These are phyloP conservation scores for Boletus eberwhitei DNA, from an alignment of 768 basidiomycete species.

Conservation along the genomic window DNA sequence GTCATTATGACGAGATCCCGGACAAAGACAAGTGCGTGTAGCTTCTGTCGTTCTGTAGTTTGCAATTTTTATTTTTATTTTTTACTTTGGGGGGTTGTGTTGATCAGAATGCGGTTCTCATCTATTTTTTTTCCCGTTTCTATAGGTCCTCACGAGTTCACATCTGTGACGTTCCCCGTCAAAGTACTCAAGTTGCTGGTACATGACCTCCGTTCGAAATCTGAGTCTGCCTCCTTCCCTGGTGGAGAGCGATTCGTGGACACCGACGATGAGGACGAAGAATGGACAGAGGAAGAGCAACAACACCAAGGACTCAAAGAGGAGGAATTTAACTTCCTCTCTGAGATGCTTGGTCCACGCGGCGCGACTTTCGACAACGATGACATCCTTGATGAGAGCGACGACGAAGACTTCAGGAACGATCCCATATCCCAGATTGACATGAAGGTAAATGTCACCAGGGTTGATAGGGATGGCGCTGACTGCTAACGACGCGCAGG, in stretches of 20 bases:
- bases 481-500: conserved; percentile 37
- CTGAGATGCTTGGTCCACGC: conserved; percentile 75
- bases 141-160: conserved; percentile 83
- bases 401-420: conserved; percentile 84
- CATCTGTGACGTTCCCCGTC: conserved; percentile 80
- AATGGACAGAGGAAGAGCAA: conserved; percentile 91
- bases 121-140: conserved; percentile 13
- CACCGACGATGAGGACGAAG: conserved; percentile 85
- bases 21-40: conserved; percentile 73
- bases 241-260: conserved; percentile 59
- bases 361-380: conserved; percentile 76
- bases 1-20: conserved; percentile 97
- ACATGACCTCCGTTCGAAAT: conserved; percentile 76
- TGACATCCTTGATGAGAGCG: conserved; percentile 65
- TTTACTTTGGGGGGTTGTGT: background rate
- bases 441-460: conserved; percentile 48
- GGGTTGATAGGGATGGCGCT: conserved; percentile 15
- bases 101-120: conserved; percentile 14
- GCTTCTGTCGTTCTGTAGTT: conserved; percentile 5
- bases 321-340: conserved; percentile 81
- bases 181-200: conserved; percentile 90
- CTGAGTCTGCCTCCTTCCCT: conserved; percentile 66
- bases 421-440: conserved; percentile 89
- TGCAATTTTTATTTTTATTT: background rate
- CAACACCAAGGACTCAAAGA: conserved; percentile 55